Evolutionary conservation across 2,329 filamentous ascomycete genomes (phyloP).

Genomic region (Aspergillus tanneri): DNA sequence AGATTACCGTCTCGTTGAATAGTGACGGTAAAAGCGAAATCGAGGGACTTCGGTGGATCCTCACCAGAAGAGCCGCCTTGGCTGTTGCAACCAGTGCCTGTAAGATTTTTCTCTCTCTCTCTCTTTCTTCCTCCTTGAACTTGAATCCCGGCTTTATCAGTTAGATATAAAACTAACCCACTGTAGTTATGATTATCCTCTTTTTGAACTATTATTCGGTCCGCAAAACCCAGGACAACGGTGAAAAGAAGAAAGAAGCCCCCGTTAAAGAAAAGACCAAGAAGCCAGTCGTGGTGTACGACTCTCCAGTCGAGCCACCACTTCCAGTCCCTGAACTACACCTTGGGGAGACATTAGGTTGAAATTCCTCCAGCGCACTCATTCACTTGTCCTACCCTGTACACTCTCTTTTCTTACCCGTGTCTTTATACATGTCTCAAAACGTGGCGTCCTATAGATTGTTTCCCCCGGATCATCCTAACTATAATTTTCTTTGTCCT

Average conservation of each 20-base stretch:
- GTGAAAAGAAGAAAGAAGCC: constrained; percentile 37
- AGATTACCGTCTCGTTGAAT: constrained; percentile 86
- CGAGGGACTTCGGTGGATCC: constrained; percentile 84
- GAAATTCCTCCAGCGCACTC: no score
- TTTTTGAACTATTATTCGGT: constrained; percentile 48
- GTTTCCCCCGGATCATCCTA: no score
- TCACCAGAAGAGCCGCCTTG: constrained; percentile 63
- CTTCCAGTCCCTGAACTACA: constrained; percentile 20
- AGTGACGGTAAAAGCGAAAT: constrained; percentile 91
- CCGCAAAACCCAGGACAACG: constrained; percentile 36
- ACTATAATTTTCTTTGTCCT: not conserved
- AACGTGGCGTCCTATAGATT: no score
- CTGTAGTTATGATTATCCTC: constrained; percentile 48
- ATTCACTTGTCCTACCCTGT: not conserved
- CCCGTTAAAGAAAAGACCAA: constrained; percentile 33
- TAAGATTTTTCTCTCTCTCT: constrained; percentile 31
- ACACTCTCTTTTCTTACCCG: not conserved
- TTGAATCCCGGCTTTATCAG: no score
- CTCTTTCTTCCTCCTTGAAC: not conserved
- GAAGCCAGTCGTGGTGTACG: constrained; percentile 16
- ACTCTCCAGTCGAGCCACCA: constrained; percentile 16
- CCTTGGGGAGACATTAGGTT: constrained; percentile 34
- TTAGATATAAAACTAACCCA: constrained; percentile 21
- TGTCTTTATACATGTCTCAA: not conserved
- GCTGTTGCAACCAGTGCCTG: constrained; percentile 55